A percentile compares a stretch with the other conserved stretches of the same genome.
These are phyloP conservation scores for Xenosphaeropsis pyriputrescens DNA, from an alignment of 2,329 filamentous ascomycete genomes.

Conservation along the genomic window DNA sequence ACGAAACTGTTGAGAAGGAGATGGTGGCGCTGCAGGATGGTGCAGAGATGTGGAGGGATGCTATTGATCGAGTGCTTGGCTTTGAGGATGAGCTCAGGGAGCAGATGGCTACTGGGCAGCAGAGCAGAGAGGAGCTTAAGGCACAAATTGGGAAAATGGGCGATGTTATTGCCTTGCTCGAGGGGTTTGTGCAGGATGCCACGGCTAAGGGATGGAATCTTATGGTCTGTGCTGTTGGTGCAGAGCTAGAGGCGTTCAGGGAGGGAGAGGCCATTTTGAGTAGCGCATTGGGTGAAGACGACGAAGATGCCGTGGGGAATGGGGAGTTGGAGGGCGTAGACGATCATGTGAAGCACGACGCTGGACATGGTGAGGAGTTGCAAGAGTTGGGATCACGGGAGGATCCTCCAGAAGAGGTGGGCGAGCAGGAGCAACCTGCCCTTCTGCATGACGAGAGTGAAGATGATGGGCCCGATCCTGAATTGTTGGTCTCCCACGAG, in stretches of 20 bases:
- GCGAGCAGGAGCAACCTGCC: not conserved
- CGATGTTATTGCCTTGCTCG: slow-evolving; percentile 36
- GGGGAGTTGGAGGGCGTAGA: not conserved
- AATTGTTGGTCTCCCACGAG: slow-evolving; percentile 2
- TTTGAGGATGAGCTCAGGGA: slow-evolving; percentile 52
- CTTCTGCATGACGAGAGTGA: slow-evolving; percentile 1
- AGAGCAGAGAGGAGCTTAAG: slow-evolving; percentile 21
- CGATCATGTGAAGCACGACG: not conserved
- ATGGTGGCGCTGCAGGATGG: slow-evolving; percentile 53
- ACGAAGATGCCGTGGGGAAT: not conserved
- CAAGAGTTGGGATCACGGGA: not conserved
- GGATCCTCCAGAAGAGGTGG: no score
- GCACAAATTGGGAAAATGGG: slow-evolving; percentile 40
- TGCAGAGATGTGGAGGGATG: slow-evolving; percentile 48
- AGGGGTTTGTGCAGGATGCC: slow-evolving; percentile 35
- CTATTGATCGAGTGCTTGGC: slow-evolving; percentile 39
- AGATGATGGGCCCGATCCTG: slow-evolving; percentile 1
- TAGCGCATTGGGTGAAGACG: slow-evolving; percentile 13
- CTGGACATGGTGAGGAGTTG: not conserved
- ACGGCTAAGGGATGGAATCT: slow-evolving; percentile 57
- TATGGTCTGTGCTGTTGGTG: slow-evolving; percentile 60
- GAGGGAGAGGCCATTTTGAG: slow-evolving; percentile 43
- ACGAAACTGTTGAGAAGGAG: slow-evolving; percentile 42
- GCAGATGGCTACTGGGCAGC: slow-evolving; percentile 28
- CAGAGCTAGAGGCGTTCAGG: slow-evolving; percentile 53